phyloP scores from a whole-genome alignment of 306 rosid genomes.

The Mimosa pudica region DNA sequence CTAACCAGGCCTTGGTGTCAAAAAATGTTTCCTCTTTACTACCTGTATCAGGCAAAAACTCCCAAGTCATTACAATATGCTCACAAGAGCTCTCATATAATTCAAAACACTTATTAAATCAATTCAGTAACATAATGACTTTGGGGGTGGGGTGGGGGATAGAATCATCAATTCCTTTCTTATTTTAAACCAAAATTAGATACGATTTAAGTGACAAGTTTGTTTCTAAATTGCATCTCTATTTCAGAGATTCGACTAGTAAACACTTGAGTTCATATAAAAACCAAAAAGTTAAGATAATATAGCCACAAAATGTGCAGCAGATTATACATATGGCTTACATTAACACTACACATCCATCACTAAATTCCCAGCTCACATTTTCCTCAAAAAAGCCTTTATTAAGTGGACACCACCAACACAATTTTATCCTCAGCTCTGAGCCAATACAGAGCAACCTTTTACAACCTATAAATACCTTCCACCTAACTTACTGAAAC shows the following conservation, averaged over 20 bases:
- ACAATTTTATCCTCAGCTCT: background rate
- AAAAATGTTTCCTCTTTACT: conserved; percentile 88
- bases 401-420: background rate
- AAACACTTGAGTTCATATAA: background rate
- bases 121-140: conserved; percentile 4
- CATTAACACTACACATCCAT: background rate
- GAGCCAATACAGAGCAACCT: background rate
- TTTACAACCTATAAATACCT: background rate
- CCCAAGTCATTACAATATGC: background rate
- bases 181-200: background rate
- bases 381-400: background rate
- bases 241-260: background rate
- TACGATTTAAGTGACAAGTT: background rate
- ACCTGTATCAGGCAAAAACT: conserved; percentile 45
- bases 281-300: background rate
- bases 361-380: background rate
- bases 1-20: conserved; percentile 84
- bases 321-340: background rate
- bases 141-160: too few relatives aligned
- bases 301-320: background rate
- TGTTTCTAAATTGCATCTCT: background rate
- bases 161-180: background rate
- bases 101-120: background rate
- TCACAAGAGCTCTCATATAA: conserved; percentile 4
- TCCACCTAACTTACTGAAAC: background rate